phyloP scores from a whole-genome alignment of 305 asterid species.

The Solanum hybrid region DNA sequence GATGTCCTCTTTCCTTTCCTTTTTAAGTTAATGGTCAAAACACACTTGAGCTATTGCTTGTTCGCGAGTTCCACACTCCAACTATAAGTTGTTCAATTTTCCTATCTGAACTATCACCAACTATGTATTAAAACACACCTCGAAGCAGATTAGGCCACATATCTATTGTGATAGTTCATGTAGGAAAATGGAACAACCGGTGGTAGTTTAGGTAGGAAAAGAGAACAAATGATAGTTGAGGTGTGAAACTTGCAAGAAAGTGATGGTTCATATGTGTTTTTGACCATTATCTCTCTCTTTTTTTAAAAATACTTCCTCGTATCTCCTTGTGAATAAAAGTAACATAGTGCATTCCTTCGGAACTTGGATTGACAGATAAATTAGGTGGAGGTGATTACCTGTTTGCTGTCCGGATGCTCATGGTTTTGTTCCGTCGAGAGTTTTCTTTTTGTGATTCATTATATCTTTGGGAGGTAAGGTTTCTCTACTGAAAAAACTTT shows the following conservation, averaged over 20 bases:
- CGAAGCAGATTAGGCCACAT: background rate
- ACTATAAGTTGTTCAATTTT: background rate
- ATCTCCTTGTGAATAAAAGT: background rate
- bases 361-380: conserved; percentile 41
- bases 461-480: conserved; percentile 89
- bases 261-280: background rate
- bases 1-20: background rate
- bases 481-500: background rate
- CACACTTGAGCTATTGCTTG: background rate
- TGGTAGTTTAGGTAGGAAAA: background rate
- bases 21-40: background rate
- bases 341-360: conserved; percentile 4
- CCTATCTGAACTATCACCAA: background rate
- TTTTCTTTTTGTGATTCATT: conserved; percentile 86
- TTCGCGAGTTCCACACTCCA: background rate
- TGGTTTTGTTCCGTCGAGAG: conserved; percentile 92
- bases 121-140: background rate
- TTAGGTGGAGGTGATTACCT: conserved; percentile 90
- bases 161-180: background rate
- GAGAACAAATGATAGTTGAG: background rate
- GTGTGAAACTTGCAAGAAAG: background rate
- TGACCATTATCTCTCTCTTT: background rate
- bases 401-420: conserved; percentile 91
- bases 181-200: background rate
- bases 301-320: background rate